Base-by-base conservation (phyloP, 2,329 filamentous ascomycete species). In the Calonectria montana region DNA sequence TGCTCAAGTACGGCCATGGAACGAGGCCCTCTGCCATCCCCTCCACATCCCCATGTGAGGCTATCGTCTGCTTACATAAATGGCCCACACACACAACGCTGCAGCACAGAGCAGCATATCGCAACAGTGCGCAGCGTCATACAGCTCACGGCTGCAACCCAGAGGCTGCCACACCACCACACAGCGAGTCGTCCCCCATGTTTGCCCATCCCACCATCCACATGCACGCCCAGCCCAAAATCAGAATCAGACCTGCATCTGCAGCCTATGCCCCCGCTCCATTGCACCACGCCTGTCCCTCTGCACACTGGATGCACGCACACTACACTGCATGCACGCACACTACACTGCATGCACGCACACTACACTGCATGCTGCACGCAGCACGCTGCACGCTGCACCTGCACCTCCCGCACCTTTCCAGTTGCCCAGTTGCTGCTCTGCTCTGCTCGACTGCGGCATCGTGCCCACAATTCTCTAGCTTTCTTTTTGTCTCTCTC, bases 191-290 rank as follows among this genome's bases (percentile, higher is more conserved):
- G 65, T 47, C 53, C 59, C 27, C n/a, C 37, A 66, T 53, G 23
- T 41, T 45, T 41, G 27, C 23, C 53, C 53, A 57, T 57, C 57
- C 66, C 66, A 37, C 62, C 57, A 53, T 31, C 45, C 57, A 53
- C 47, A 39, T 39, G 31, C 31, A 21, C 55, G 37, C 41, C 59
- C 55, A 47, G 47, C 37, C 59, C 37, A 61, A 29, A 65, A 48
- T n/a, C 67, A 70, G 37, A 67, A 71, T 67, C 69, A 71, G 69
- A 67, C 69, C 55, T 67, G 63, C 69, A 62, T 67, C 62, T 64
- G 68, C 68, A 63, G 53, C 53, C 53, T 59, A 35, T 59, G 53
- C 59, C 67, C 65, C 67, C 62, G 53, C 45, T 63, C 64, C 69
- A 71, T 67, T 62, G 55, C 63, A 67, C 68, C 57, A 29, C 69